Evolutionary conservation across 495 filamentous ascomycete species (phyloP).

Genomic region (Neurospora tetraspora): DNA sequence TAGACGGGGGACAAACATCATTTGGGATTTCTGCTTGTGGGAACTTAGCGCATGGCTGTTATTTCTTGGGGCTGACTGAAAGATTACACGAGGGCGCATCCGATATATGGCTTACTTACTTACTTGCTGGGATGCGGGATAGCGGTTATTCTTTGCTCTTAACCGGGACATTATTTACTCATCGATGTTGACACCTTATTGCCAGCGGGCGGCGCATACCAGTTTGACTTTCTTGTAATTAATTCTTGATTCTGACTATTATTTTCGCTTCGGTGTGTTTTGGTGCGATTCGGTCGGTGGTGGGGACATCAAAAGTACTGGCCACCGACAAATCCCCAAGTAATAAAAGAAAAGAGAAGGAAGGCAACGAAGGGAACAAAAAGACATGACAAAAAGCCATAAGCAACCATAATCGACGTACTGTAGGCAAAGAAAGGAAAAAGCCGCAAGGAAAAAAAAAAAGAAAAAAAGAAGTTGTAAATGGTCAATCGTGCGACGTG

Average conservation of each 20-base stretch:
- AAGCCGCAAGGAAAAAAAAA: not conserved
- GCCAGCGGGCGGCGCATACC: not conserved
- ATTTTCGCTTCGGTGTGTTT: too few relatives aligned
- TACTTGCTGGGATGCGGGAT: not conserved
- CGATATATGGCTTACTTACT: not conserved
- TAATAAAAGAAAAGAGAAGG: not conserved
- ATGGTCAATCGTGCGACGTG: not conserved
- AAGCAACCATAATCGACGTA: too few relatives aligned
- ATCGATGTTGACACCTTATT: not conserved
- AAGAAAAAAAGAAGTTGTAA: not conserved
- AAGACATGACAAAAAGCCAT: not conserved
- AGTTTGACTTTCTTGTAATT: not conserved
- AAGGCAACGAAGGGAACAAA: not conserved
- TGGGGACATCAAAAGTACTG: too few relatives aligned
- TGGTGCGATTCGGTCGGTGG: too few relatives aligned
- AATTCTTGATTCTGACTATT: not conserved
- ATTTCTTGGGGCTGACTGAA: not conserved
- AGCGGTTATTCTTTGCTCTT: not conserved
- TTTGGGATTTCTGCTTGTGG: not conserved
- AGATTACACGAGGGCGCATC: not conserved
- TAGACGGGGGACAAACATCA: not conserved
- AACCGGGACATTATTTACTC: not conserved
- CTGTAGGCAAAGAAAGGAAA: not conserved
- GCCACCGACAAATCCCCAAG: too few relatives aligned
- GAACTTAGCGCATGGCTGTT: not conserved